Evolutionary conservation across 176 grass and related monocot genomes (phyloP), one percentile per base, ranked within the genome.

Genomic region (Eleusine indica): DNA sequence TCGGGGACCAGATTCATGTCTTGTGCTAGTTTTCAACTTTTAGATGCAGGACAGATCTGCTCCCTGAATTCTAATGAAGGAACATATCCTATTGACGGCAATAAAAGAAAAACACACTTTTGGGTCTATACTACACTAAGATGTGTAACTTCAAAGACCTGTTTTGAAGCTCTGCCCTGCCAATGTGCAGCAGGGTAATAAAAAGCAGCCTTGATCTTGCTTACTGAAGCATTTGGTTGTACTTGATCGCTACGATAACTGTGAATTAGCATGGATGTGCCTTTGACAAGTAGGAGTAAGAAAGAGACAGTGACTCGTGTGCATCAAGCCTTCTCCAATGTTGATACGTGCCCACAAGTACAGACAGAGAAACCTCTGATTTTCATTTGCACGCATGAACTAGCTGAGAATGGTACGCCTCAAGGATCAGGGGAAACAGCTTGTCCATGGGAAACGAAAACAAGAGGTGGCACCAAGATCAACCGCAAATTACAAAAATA

Each of bases 341-440:
- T 41, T 71, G 46, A 74, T 57, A 53, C 17, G 42, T 66, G 14
- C 14, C 0, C 18, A 25, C 42, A 60, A 49, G 21, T 37, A 13
- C 22, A 49, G 25, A 18, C 14, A 77, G 56, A 30, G 14, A n/a
- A 67, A 2, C 12, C 14, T 37, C 4, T 38, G 11, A 35, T 17
- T 19, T 5, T 30, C 75, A 46, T 30, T 9, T 18, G n/a, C 75
- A 63, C 62, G 75, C 40, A 46, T 30, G 76, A 22, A n/a, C 2
- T 13, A 14, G 17, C 5, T 7, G 9, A 29, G 0, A 79, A 67
- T 79, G 62, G 77, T 79, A 29, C 37, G 43, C 9, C 61, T 66
- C 76, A 66, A 79, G 76, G 28, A 52, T 80, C 12, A n/a, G 77
- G 19, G 17, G 29, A 44, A 12, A 52, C 44, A 47, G 44, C 29